These are phyloP conservation scores for Malassezia nana DNA, from an alignment of 1,284 basidiomycete species.

Conservation along the genomic window DNA sequence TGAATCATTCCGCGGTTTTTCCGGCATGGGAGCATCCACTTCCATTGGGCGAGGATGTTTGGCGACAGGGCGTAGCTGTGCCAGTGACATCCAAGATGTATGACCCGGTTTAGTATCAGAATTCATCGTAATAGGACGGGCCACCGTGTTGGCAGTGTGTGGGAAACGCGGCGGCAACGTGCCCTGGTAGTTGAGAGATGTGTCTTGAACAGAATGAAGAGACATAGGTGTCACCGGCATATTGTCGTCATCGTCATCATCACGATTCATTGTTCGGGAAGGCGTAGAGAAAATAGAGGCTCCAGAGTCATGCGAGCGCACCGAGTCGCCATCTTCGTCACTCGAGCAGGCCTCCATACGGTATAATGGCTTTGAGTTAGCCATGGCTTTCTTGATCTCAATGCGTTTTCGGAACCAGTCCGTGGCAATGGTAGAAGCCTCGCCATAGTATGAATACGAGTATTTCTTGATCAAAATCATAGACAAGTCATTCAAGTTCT, in stretches of 20 bases:
- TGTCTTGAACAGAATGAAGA: conserved; percentile 39
- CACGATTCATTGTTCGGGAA: conserved; percentile 38
- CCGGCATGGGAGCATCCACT: conserved; percentile 8
- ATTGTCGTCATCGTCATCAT: conserved; percentile 40
- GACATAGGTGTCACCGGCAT: conserved; percentile 46
- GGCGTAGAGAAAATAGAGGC: conserved; percentile 43
- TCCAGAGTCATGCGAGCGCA: conserved; percentile 30
- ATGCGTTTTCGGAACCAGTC: conserved; percentile 62
- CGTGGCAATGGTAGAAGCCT: conserved; percentile 79
- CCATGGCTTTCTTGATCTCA: conserved; percentile 18
- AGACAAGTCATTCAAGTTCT: conserved; percentile 77
- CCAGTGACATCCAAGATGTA: conserved; percentile 6
- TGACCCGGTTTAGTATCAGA: background rate
- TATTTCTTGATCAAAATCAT: conserved; percentile 95
- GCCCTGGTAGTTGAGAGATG: background rate
- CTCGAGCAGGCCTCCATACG: conserved; percentile 18
- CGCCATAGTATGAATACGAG: conserved; percentile 84
- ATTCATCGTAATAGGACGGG: background rate
- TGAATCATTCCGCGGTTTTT: background rate
- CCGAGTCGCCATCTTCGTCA: conserved; percentile 35
- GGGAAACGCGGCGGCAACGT: background rate
- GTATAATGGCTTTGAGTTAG: conserved; percentile 13
- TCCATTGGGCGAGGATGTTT: conserved; percentile 4
- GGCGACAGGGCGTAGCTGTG: conserved; percentile 11
- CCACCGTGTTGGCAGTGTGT: background rate